Percentiles rank a stretch among this genome's conserved stretches.
These are phyloP conservation scores for Nyctanthes arbortristis DNA, from an alignment of 257 asterid genomes.

Conservation along the genomic window DNA sequence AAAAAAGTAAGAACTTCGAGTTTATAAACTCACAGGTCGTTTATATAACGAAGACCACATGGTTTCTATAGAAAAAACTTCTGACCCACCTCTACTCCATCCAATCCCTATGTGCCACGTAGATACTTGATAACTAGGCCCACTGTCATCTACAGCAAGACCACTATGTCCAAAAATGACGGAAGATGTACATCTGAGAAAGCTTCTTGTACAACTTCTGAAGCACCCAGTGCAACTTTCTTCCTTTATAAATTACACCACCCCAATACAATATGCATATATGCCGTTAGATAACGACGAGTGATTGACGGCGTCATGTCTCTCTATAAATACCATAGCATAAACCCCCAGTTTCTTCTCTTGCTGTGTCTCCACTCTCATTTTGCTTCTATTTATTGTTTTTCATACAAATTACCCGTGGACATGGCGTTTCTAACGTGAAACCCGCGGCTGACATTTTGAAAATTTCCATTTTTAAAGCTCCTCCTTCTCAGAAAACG, in stretches of 20 bases:
- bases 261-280: background rate
- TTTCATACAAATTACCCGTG: constrained; percentile 19
- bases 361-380: constrained; percentile 43
- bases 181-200: constrained; percentile 26
- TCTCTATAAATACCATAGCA: constrained; percentile 51
- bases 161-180: too few species aligned
- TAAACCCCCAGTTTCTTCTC: constrained; percentile 35
- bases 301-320: constrained; percentile 53
- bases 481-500: background rate
- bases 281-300: constrained; percentile 67
- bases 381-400: constrained; percentile 30
- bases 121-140: background rate
- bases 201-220: constrained; percentile 34
- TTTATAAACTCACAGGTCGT: too few species aligned
- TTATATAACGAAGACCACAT: too few species aligned
- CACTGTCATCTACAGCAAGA: background rate
- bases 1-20: too few species aligned
- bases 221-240: too few species aligned
- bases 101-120: too few species aligned
- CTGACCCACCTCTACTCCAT: too few species aligned
- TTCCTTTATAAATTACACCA: too few species aligned
- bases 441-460: constrained; percentile 35
- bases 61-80: too few species aligned
- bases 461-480: constrained; percentile 18
- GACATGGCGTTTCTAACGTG: constrained; percentile 23